Evolutionary conservation across 2,329 filamentous ascomycete species (phyloP), one percentile per base, ranked within the genome.

Genomic region (Alternaria infectoria): DNA sequence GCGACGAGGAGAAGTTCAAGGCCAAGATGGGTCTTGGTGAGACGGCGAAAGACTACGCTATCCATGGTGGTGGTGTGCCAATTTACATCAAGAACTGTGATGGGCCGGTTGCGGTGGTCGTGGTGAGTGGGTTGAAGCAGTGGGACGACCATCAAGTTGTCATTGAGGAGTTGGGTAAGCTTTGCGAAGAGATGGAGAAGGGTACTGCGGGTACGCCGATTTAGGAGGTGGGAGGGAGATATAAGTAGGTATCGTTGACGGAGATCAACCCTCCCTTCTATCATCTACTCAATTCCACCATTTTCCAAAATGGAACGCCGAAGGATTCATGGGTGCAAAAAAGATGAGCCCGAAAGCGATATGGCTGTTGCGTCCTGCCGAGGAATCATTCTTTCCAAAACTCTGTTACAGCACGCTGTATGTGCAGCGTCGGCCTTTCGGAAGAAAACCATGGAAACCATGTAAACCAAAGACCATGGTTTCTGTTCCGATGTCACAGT

Each of bases 131-230:
- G 10, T 79, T 95, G 78, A 91, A 89, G 84, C 91, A 93, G 81
- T 85, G 91, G 74, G 87, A 93, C 81, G 92, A 95, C 80, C 92
- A 95, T 78, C 89, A 88, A 26, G 88, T 93, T 51, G 89, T 94
- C 75, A 85, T 91, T 1, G 90, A 93, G 76, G 71, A 69, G 65
- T 54, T 74, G 66, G 66, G 44, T 8, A 66, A 59, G 19, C 30
- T 74, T 26, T 56, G 51, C 13, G 54, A 65, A 46, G 52, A 44
- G 36, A 52, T 73, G 64, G 61, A 69, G 50, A 52, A 23, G n/a
- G 45, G 45, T n/a, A 44, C 44, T 6, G 58, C 44, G 9, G 45
- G 30, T 19, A 44, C 26, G 19, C 32, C 30, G 25, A 17, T 60
- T 1, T 59, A 54, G 40, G 4, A 12, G 13, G 11, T 0, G 2